Base-by-base conservation (phyloP, 257 asterid species). In the Capsicum chinense region DNA sequence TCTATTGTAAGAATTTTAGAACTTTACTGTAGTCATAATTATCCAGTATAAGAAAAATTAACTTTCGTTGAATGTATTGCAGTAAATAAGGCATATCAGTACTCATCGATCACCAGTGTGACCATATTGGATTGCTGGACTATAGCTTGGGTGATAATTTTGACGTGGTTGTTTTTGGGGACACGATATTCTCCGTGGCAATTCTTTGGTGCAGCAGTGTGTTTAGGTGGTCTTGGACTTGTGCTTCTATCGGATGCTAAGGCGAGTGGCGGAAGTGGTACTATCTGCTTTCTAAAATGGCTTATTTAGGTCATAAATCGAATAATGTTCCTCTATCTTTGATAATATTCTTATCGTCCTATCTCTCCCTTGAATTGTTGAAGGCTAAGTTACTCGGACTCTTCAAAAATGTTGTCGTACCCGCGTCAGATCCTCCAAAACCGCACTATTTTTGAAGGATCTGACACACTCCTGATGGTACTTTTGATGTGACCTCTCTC, bases 31-130 rank as follows among this genome's bases (percentile, higher is more conserved):
- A 13, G 81, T 3, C 47, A 60, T 11, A 14, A 37, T 56, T 9
- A 42, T 1, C 15, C 68, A 35, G 39, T 3, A 52, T 62, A n/a
- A 9, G 33, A 26, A 26, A 52, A 35, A 9, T 0, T 48, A 15
- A 60, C 56, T 82, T 66, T 12, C 9, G 8, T 9, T 68, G 52
- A 16, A 3, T 78, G 19, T 44, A 48, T 73, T 86, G 87, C 93
- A 94, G 98, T 92, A 21, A 93, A 92, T 85, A 92, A 93, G 91
- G 95, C 98, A 11, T 95, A 58, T 60, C 92, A 93, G 59, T 93
- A 82, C 89, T 90, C 98, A 21, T 93, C 98, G 6, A 89, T 93
- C 70, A 95, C 98, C 13, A 95, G 98, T 11, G 98, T 95, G 84
- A 86, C 97, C 1, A 78, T 93, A 81, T 83, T 93, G 88, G 95